phyloP scores from a whole-genome alignment of 2,329 filamentous ascomycete species.

The Fusarium stilboides region DNA sequence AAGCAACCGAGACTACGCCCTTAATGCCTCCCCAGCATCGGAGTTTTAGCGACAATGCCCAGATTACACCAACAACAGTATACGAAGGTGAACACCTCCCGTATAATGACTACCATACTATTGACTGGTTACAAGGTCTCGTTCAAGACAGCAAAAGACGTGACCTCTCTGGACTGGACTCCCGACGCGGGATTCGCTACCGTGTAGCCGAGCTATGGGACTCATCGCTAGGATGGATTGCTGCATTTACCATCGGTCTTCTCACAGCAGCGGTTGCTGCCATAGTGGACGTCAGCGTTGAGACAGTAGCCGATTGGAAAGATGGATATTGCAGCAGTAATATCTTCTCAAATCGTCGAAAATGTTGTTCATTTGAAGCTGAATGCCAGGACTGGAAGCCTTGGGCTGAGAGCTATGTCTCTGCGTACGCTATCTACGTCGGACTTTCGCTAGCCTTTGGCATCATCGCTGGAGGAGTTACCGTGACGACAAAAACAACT shows the following conservation, averaged over 20 bases:
- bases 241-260: conserved; percentile 30
- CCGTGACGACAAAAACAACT: conserved; percentile 29
- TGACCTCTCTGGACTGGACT: neutral
- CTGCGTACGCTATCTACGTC: conserved; percentile 28
- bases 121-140: conserved; percentile 74
- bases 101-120: conserved; percentile 74
- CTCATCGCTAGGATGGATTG: conserved; percentile 27
- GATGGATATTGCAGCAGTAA: conserved; percentile 32
- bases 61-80: neutral
- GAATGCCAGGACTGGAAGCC: conserved; percentile 7
- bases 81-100: neutral
- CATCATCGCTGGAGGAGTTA: conserved; percentile 21
- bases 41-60: neutral
- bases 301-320: conserved; percentile 33
- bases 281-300: conserved; percentile 34
- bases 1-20: conserved; percentile 5
- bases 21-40: neutral
- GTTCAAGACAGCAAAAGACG: conserved; percentile 50
- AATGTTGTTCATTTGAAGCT: conserved; percentile 5
- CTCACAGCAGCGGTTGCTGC: conserved; percentile 25
- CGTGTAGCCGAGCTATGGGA: conserved; percentile 11
- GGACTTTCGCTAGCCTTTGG: conserved; percentile 24
- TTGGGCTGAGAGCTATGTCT: conserved; percentile 21
- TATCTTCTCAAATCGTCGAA: conserved; percentile 9
- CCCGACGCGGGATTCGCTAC: conserved; percentile 1